These are phyloP conservation scores for Fusarium abutilonis DNA, from an alignment of 2,329 filamentous ascomycete genomes.

Conservation along the genomic window DNA sequence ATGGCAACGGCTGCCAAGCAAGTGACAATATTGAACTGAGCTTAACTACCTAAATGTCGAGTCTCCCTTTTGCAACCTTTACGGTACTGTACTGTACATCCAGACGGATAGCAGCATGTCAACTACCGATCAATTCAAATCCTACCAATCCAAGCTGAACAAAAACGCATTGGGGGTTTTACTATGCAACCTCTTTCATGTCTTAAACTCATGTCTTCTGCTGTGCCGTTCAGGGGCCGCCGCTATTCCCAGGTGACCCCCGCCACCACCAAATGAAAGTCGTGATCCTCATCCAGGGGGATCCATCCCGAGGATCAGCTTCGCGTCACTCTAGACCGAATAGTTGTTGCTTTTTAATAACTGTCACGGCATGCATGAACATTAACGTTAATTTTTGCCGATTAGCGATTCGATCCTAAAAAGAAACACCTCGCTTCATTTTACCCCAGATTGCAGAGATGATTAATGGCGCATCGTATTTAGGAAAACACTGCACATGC, in stretches of 20 bases:
- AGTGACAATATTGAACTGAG: neutral
- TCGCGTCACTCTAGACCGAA: slow-evolving; percentile 18
- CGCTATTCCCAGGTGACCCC: slow-evolving; percentile 22
- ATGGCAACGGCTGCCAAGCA: slow-evolving; percentile 13
- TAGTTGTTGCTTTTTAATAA: slow-evolving; percentile 14
- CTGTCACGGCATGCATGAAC: slow-evolving; percentile 9
- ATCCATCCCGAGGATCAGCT: slow-evolving; percentile 22
- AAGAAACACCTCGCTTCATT: neutral
- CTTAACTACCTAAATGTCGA: too few species aligned
- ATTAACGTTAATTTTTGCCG: slow-evolving; percentile 3
- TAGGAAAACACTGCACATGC: slow-evolving; percentile 8
- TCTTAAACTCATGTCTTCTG: slow-evolving; percentile 5
- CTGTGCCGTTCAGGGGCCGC: neutral
- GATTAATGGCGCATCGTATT: slow-evolving; percentile 17
- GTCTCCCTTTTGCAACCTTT: slow-evolving; percentile 7
- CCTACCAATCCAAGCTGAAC: slow-evolving; percentile 20
- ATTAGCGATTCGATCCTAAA: slow-evolving; percentile 28
- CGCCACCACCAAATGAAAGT: slow-evolving; percentile 33
- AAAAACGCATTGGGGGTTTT: slow-evolving; percentile 8
- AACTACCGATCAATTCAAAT: slow-evolving; percentile 4
- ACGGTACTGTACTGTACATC: slow-evolving; percentile 2
- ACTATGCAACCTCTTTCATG: slow-evolving; percentile 12
- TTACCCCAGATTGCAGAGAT: slow-evolving; percentile 1
- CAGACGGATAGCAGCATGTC: slow-evolving; percentile 17
- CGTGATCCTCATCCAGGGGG: slow-evolving; percentile 2